Base-by-base conservation (phyloP, 2,329 filamentous ascomycete species). In the Epichloe sibirici region DNA sequence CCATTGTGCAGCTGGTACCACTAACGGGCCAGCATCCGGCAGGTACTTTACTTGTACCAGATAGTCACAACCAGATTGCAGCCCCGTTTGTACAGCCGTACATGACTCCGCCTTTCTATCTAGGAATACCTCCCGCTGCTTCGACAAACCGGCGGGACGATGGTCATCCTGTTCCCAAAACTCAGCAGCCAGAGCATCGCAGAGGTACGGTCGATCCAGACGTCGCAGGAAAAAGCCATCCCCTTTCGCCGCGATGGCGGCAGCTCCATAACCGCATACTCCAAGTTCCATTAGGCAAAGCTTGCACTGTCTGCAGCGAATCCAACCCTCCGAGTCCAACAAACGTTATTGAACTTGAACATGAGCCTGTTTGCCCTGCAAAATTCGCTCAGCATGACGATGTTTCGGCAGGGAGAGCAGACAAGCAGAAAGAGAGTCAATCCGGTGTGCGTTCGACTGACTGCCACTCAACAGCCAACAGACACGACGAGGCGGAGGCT, bases 251-350 rank as follows among this genome's bases (percentile, higher is more conserved):
- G 25, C 58, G 53, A 5, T 67, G 65, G 65, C 54, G 56, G 23
- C 64, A 66, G 44, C 54, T 61, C 13, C 9, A 70, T 1, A 48
- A 56, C 48, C 59, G 58, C 11, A 56, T 57, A 1, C 57, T 70
- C 34, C 59, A 56, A 4, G 48, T 67, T 13, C 66, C 66, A 2
- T 17, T 59, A 1, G 69, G 69, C 5, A 64, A 58, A 52, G 67
- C 65, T 6, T 70, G 66, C 0, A 71, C 69, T 1, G 64, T 71
- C 48, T 58, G 57, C 31, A 66, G 59, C 40, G 59, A 57, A n/a
- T 65, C 65, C 2, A 21, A 37, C 6, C 54, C 58, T 13, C 57
- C 52, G 25, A 57, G 58, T 31, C 56, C 44, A 37, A 44, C 13
- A 34, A 35, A 17, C 17, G 43, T 13, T 48, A 7, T 31, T 31